These are phyloP conservation scores for Talaromyces amestolkiae DNA, from an alignment of 2,329 filamentous ascomycete genomes.

Conservation along the genomic window DNA sequence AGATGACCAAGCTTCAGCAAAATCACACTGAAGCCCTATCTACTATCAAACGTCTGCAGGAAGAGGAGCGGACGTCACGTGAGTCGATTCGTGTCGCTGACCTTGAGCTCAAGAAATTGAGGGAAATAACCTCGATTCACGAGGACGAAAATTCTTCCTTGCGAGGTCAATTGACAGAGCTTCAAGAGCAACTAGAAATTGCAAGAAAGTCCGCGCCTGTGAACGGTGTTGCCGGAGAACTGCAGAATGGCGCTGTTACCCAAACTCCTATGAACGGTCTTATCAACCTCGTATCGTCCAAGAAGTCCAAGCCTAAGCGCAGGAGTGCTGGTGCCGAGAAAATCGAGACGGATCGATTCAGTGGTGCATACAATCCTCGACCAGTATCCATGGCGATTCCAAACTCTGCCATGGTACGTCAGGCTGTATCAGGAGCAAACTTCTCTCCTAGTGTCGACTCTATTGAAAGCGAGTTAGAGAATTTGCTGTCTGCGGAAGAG, in stretches of 20 bases:
- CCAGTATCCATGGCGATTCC: constrained; percentile 93
- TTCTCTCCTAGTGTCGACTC: constrained; percentile 82
- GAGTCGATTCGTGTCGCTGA: constrained; percentile 78
- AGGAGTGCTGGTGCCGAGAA: constrained; percentile 85
- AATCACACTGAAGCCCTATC: constrained; percentile 86
- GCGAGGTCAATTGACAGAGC: constrained; percentile 80
- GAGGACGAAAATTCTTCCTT: constrained; percentile 84
- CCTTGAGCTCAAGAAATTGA: constrained; percentile 75
- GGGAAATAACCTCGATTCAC: constrained; percentile 68
- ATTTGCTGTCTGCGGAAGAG: constrained; percentile 90
- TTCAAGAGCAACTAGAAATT: constrained; percentile 88
- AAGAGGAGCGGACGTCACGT: constrained; percentile 82
- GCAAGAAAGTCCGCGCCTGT: constrained; percentile 74
- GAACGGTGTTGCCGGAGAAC: constrained; percentile 60
- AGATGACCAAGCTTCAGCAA: constrained; percentile 86
- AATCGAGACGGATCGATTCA: constrained; percentile 84
- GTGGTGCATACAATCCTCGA: constrained; percentile 85
- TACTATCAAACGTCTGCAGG: constrained; percentile 90
- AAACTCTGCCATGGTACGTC: constrained; percentile 53
- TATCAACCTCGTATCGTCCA: constrained; percentile 94
- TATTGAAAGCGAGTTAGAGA: constrained; percentile 92
- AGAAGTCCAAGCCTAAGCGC: constrained; percentile 81
- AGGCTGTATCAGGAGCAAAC: constrained; percentile 70
- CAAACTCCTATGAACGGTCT: constrained; percentile 67
- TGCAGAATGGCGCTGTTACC: constrained; percentile 60